phyloP scores from a whole-genome alignment of 352 stramenopile genomes.

The Pythium aquatile region DNA sequence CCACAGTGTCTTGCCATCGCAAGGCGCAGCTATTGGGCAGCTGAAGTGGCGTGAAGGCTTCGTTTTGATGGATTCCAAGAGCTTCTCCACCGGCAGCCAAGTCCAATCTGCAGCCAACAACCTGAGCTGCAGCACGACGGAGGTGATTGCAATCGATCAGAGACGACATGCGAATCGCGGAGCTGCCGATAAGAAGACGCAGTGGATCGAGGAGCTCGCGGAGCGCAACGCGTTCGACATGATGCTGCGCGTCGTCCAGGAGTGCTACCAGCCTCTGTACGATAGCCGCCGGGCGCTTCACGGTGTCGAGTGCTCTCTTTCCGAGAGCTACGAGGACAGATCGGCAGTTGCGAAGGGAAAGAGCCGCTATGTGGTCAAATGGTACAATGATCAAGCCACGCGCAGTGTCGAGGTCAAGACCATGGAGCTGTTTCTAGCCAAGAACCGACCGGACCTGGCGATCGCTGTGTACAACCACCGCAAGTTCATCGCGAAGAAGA shows the following conservation, averaged over 20 bases:
- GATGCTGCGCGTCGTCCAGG: not conserved
- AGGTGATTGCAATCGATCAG: no score
- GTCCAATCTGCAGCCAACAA: not conserved
- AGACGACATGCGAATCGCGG: not conserved
- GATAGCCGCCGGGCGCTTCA: not conserved
- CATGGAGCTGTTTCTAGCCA: not conserved
- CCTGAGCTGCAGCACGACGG: not conserved
- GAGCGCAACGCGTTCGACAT: not conserved
- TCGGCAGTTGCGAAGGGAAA: not conserved
- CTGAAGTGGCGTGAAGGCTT: slow-evolving; percentile 10
- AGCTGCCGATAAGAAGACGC: not conserved
- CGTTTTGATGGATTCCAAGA: not conserved
- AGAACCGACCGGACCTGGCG: not conserved
- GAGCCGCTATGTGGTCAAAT: not conserved
- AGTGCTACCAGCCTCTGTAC: not conserved
- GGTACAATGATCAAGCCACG: not conserved
- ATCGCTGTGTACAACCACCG: not conserved
- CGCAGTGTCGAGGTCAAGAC: not conserved
- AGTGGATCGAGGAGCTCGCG: not conserved
- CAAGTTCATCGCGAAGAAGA: not conserved
- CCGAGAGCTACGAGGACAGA: not conserved
- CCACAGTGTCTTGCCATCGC: not conserved
- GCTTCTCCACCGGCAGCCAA: not conserved
- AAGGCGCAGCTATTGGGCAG: not conserved
- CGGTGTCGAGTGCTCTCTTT: not conserved